A percentile compares a stretch with the other conserved stretches of the same genome.
Evolutionary conservation across 345 rosid genomes (phyloP).

Genomic region (Pseudoturritis turrita): DNA sequence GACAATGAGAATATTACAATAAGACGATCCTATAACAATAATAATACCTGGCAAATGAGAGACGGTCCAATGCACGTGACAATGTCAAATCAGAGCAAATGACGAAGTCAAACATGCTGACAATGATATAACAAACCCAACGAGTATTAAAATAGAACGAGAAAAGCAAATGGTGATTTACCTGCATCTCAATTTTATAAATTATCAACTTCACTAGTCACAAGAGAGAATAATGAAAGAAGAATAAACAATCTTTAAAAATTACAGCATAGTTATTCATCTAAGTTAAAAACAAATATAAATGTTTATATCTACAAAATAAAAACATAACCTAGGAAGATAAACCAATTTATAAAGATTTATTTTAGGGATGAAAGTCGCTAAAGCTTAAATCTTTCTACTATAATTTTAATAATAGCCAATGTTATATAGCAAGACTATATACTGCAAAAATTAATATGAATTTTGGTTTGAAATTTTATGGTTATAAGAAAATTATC

Average conservation of each 20-base stretch:
- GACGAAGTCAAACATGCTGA: conserved; percentile 23
- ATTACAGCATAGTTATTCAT: neutral
- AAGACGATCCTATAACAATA: neutral
- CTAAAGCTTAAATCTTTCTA: too few species aligned
- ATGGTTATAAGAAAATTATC: neutral
- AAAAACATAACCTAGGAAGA: too few species aligned
- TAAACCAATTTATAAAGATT: too few species aligned
- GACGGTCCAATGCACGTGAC: conserved; percentile 24
- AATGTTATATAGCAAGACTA: too few species aligned
- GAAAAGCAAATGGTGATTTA: neutral
- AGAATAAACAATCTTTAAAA: neutral
- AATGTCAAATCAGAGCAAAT: neutral
- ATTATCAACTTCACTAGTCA: neutral
- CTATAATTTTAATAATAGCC: too few species aligned
- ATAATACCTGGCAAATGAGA: conserved; percentile 11
- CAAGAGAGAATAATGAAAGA: neutral
- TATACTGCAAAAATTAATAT: too few species aligned
- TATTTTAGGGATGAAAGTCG: too few species aligned
- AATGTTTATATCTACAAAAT: too few species aligned
- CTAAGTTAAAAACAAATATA: neutral
- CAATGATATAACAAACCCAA: conserved; percentile 11
- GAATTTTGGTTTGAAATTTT: too few species aligned
- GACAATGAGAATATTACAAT: conserved; percentile 18
- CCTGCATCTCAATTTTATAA: neutral
- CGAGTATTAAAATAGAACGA: neutral